Evolutionary conservation across 78 protist species (phyloP).

Genomic region (Dictyostelium brefeldianum): DNA sequence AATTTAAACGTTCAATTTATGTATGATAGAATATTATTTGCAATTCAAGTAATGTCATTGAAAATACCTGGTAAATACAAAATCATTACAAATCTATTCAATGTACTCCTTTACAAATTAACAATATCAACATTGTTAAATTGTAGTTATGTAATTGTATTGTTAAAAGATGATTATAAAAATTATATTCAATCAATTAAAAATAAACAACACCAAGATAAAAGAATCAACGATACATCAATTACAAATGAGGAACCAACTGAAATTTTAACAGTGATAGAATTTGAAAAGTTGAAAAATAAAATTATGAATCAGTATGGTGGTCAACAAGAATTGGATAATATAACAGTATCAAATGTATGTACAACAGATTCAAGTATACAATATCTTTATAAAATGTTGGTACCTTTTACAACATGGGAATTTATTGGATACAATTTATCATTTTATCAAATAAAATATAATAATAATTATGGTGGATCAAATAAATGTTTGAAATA

Average conservation of each 20-base stretch:
- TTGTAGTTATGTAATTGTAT: no score
- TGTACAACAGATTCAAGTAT: not conserved
- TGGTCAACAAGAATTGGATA: not conserved
- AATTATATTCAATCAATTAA: no score
- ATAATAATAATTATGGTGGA: not conserved
- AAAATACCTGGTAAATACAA: no score
- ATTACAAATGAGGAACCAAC: not conserved
- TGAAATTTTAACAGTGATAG: not conserved
- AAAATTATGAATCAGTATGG: not conserved
- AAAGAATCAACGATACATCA: no score
- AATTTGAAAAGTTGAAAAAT: not conserved
- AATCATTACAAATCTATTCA: no score
- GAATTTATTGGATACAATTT: not conserved
- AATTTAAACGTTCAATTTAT: no score
- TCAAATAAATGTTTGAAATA: not conserved
- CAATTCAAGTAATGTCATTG: no score
- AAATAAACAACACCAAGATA: no score
- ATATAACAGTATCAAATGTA: not conserved
- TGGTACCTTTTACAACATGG: not conserved
- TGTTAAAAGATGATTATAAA: no score
- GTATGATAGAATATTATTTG: no score
- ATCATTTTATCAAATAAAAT: constrained; percentile 7
- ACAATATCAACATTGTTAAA: no score
- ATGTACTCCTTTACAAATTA: no score
- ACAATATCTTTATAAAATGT: not conserved